Base-by-base conservation (phyloP, 768 basidiomycete species). In the Grammothele lineata region DNA sequence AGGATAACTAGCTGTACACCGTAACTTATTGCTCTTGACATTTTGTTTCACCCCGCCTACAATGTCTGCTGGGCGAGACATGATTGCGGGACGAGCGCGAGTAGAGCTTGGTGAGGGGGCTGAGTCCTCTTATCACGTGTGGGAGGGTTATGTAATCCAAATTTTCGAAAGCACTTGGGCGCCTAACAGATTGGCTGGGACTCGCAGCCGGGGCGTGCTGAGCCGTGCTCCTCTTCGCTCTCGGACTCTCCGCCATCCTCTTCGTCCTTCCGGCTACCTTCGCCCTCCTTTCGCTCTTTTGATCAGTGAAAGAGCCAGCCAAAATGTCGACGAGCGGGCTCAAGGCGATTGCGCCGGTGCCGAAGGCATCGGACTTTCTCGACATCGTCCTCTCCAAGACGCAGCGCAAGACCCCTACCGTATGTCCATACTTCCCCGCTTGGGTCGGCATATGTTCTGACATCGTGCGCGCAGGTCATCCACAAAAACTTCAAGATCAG, bases 401-500 rank as follows among this genome's bases (percentile, higher is more conserved):
- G 1, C 94, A 96, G 73, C 75, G 95, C 61, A 97, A 97, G 75
- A 98, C 95, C 21, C 95, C 95, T 9, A 98, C 95, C 23, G 92
- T 91, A 57, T 51, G 76, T 54, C 40, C n/a, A 25, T 40, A 22
- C 22, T 17, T n/a, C n/a, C n/a, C n/a, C n/a, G n/a, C n/a, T 7
- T 27, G 32, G 10, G 8, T 24, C 23, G 30, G 6, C n/a, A n/a
- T n/a, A n/a, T n/a, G n/a, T n/a, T 17, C 35, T 36, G 27, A 30
- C 27, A 30, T 30, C 27, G 27, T 30, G 35, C 35, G 15, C 21
- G 32, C 54, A 92, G 90, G 92, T 94, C 57, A 97, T 98, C 64
- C 96, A 97, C 70, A 97, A 96, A 77, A 97, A 97, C 75, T 97
- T 96, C 76, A 97, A 99, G 75, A 99, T 99, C 68, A 93, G 92